Base-by-base conservation (phyloP, 2,329 filamentous ascomycete genomes). In the Epichloe uncinata region DNA sequence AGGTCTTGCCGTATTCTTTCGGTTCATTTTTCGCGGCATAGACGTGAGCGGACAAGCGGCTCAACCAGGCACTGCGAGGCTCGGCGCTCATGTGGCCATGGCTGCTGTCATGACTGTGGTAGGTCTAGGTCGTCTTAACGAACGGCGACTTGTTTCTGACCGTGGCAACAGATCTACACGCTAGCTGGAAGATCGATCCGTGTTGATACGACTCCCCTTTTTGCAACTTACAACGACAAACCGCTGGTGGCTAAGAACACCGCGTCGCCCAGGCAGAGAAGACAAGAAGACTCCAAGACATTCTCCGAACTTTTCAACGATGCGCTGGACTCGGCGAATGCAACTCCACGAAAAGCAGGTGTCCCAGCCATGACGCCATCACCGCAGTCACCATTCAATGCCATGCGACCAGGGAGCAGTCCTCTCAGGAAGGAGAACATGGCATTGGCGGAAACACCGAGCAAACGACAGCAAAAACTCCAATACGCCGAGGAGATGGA, bases 401-500 rank as follows among this genome's bases (percentile, higher is more conserved):
- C 44, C 33, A 4, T 33, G 36, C 47, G 50, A 44, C 42, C 46
- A 2, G 18, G 7, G 9, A 6, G 45, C 5, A 60, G 45, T n/a
- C 45, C 54, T 4, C 38, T n/a, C n/a, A 50, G 30, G 12, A 45
- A 50, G 26, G 51, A 47, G 37, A 47, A 46, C 15, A 42, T 55
- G 11, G 52, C 46, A 11, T 36, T 61, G n/a, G 50, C 57, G 2
- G 53, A 55, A 40, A 57, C 49, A 12, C 54, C 57, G 1, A 46
- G 18, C 4, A 42, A 42, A 12, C 45, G 43, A 18, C 38, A 52
- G 2, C 54, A 55, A 36, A 53, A 60, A 20, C 48, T 60, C 1
- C 65, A 69, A 8, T 68, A 74, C 50, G 69, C 68, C 1, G 77
- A 84, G 38, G 75, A 76, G 50, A 89, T 90, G 85, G 85, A 89